phyloP scores from a whole-genome alignment of 441 rosid species.

The Erysimum cheiri region DNA sequence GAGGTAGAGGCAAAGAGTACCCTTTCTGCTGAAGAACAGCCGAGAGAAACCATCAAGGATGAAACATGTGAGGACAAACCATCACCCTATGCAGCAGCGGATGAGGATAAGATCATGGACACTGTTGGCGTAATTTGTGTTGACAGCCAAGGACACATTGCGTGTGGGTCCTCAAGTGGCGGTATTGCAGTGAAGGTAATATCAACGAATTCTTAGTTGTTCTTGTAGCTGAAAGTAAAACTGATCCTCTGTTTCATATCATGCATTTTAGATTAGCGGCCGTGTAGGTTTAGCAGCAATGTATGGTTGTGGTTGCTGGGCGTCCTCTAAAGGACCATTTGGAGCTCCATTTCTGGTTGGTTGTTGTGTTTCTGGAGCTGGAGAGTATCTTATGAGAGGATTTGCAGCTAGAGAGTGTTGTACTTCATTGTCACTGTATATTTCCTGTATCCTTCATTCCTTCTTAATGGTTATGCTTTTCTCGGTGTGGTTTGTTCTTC shows the following conservation, averaged over 20 bases:
- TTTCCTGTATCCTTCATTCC: neutral
- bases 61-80: slow-evolving; percentile 41
- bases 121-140: slow-evolving; percentile 95
- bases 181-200: slow-evolving; percentile 92
- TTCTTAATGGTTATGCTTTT: neutral
- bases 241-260: neutral
- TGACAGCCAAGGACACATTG: slow-evolving; percentile 78
- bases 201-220: slow-evolving; percentile 4
- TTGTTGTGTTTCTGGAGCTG: slow-evolving; percentile 88
- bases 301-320: slow-evolving; percentile 98
- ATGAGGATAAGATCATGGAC: slow-evolving; percentile 71
- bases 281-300: slow-evolving; percentile 93
- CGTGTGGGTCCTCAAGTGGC: slow-evolving; percentile 91
- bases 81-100: slow-evolving; percentile 33
- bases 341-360: slow-evolving; percentile 76
- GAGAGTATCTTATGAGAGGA: slow-evolving; percentile 91
- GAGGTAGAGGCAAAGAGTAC: slow-evolving; percentile 53
- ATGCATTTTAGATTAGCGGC: slow-evolving; percentile 67
- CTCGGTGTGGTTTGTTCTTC: neutral
- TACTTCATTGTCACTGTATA: slow-evolving; percentile 73
- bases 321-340: slow-evolving; percentile 75
- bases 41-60: slow-evolving; percentile 40
- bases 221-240: slow-evolving; percentile 5
- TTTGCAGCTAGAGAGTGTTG: slow-evolving; percentile 93
- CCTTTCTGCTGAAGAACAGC: slow-evolving; percentile 33